Evolutionary conservation across 1,284 basidiomycete species (phyloP), one percentile per base, ranked within the genome.

Genomic region (Ustilago curta): DNA sequence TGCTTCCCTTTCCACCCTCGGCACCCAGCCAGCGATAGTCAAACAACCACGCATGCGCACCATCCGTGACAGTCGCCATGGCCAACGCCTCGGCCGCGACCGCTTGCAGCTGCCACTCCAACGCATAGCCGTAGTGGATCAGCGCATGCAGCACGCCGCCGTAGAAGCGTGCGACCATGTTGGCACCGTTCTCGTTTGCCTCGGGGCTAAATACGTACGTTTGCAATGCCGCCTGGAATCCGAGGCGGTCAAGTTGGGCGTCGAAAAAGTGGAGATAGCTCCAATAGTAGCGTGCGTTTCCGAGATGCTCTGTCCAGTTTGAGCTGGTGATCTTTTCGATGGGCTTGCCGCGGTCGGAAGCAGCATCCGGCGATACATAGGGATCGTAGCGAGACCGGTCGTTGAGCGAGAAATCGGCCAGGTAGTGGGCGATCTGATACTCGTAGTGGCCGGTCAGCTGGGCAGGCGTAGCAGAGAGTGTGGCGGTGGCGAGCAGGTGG

Each of bases 121-220:
- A 50, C 8, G 82, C 85, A 49, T 84, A 79, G 1, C 84, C 84
- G 29, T 83, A 71, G 50, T 85, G 83, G 45, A 86, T 86, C 32
- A 83, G 40, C 2, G 78, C 76, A 59, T 86, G 84, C n/a, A 85
- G 47, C 4, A 81, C 84, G 6, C 84, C 84, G 1, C 77, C 80
- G 4, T 84, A 74, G n/a, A 80, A 77, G 4, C 81, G 54, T 27
- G 23, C 48, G 1, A 78, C 31, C 67, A 70, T 68, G 44, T 52
- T 7, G 12, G 35, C 39, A 1, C 49, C 58, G 0, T 19, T 55
- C 14, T 44, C 16, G 21, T 73, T 73, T 2, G 76, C 75, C 14
- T 64, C 63, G 8, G 21, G 37, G n/a, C 68, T 62, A 11, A 77
- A 70, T 4, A 77, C 53, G 35, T 67, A 76, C 21, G 32, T 16